Evolutionary conservation across 768 basidiomycete species (phyloP).

Genomic region (Russula virescens): DNA sequence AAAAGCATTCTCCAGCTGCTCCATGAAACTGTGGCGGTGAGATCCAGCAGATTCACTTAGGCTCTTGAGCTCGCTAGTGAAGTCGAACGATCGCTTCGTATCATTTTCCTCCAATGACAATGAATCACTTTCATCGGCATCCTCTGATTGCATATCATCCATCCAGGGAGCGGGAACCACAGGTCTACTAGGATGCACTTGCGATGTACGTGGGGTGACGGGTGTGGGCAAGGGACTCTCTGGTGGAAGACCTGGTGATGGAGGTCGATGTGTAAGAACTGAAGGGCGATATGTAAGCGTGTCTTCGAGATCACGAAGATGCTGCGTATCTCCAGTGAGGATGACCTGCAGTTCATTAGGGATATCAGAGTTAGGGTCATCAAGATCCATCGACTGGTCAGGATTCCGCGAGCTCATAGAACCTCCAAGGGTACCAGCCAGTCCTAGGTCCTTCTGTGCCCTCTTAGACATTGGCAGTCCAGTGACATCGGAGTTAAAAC

Average conservation of each 20-base stretch:
- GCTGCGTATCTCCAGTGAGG: conserved; percentile 40
- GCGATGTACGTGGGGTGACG: not conserved
- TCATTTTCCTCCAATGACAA: conserved; percentile 48
- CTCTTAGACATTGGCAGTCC: conserved; percentile 43
- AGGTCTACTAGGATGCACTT: conserved; percentile 29
- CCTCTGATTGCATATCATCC: conserved; percentile 39
- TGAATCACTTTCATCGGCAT: conserved; percentile 38
- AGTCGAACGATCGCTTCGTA: conserved; percentile 79
- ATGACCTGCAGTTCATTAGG: conserved; percentile 70
- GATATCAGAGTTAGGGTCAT: conserved; percentile 74
- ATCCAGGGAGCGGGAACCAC: conserved; percentile 42
- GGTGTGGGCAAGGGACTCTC: conserved; percentile 35
- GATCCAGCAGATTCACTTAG: conserved; percentile 66
- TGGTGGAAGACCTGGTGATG: conserved; percentile 42
- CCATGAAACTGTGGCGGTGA: conserved; percentile 70
- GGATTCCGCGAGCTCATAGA: conserved; percentile 45
- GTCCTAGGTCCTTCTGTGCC: conserved; percentile 51
- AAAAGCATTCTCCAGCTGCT: conserved; percentile 75
- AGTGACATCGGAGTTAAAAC: not conserved
- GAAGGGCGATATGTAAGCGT: conserved; percentile 31
- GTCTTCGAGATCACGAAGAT: too few relatives aligned
- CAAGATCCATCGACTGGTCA: conserved; percentile 42
- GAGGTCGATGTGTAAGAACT: conserved; percentile 20
- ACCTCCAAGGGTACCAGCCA: conserved; percentile 64
- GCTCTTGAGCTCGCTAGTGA: conserved; percentile 69